Base-by-base conservation (phyloP, 306 rosid species). In the Rosa chinensis region DNA sequence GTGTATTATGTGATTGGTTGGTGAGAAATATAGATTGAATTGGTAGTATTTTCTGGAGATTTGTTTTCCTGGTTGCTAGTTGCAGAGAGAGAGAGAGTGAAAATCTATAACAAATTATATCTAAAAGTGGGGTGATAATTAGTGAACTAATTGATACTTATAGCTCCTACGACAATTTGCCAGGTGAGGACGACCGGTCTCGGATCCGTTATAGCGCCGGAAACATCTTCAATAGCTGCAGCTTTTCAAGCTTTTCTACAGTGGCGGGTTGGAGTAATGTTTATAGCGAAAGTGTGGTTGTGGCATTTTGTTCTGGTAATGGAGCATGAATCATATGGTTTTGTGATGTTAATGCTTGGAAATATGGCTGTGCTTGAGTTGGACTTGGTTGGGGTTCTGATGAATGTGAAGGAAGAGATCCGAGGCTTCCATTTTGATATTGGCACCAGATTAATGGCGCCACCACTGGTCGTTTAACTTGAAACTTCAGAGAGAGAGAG, bases 111-210 rank as follows among this genome's bases (percentile, higher is more conserved):
- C 77, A 37, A 10, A 61, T n/a, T 6, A 18, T 58, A 74, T 43
- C 50, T 43, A 75, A 28, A 62, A 42, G 45, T 18, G 5, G 5
- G 50, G 3, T 42, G 8, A 14, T 2, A 16, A 10, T 63, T 12
- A 35, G 10, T 32, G 9, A 64, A 37, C 16, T 2, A 64, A 64
- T 10, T 25, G 11, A 47, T 83, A 86, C 92, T 88, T 75, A 79
- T 14, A 25, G 84, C 84, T 17, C 89, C 92, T 2, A 77, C 87
- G 28, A 77, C 70, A 13, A 84, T 85, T 74, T 89, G 80, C 92
- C 92, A 89, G 23, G 90, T 82, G 72, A 86, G 52, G 25, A 72
- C 72, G 1, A 70, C 73, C 10, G 56, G 66, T 6, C 75, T 55
- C 5, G 86, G 72, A 68, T 85, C 87, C 1, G 64, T 42, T 53